phyloP scores from a whole-genome alignment of 1,284 basidiomycete genomes.

The Vanrija pseudolonga region DNA sequence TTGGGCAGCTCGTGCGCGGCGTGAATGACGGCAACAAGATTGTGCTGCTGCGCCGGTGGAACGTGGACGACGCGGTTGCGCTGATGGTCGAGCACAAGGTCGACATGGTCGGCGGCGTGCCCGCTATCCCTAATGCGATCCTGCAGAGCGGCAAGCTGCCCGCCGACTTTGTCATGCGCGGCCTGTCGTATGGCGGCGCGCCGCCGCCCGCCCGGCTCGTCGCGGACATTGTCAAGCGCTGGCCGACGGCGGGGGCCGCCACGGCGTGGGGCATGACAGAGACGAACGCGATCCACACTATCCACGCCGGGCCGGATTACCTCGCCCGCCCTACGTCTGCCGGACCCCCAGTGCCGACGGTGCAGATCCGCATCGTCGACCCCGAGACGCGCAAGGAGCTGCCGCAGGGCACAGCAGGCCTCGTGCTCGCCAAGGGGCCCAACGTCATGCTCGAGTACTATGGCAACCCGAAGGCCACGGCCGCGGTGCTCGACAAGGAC shows the following conservation, averaged over 20 bases:
- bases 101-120: constrained; percentile 41
- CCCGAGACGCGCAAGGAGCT: constrained; percentile 23
- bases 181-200: constrained; percentile 41
- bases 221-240: constrained; percentile 24
- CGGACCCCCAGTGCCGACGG: constrained; percentile 34
- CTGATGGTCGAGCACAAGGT: constrained; percentile 32
- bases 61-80: constrained; percentile 28
- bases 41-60: constrained; percentile 38
- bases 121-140: constrained; percentile 37
- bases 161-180: constrained; percentile 23
- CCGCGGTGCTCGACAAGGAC: constrained; percentile 21
- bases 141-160: constrained; percentile 31
- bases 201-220: constrained; percentile 36
- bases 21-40: constrained; percentile 38
- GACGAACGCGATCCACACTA: constrained; percentile 41
- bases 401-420: constrained; percentile 22
- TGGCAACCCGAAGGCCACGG: constrained; percentile 12
- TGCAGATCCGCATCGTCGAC: constrained; percentile 35
- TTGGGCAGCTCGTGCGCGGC: constrained; percentile 36
- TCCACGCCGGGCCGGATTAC: constrained; percentile 36
- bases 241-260: constrained; percentile 22
- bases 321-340: constrained; percentile 12
- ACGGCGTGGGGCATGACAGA: constrained; percentile 46
- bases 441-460: constrained; percentile 44
- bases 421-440: constrained; percentile 36